phyloP scores from a whole-genome alignment of 169 alveolate genomes.

The Cryptosporidium felis region DNA sequence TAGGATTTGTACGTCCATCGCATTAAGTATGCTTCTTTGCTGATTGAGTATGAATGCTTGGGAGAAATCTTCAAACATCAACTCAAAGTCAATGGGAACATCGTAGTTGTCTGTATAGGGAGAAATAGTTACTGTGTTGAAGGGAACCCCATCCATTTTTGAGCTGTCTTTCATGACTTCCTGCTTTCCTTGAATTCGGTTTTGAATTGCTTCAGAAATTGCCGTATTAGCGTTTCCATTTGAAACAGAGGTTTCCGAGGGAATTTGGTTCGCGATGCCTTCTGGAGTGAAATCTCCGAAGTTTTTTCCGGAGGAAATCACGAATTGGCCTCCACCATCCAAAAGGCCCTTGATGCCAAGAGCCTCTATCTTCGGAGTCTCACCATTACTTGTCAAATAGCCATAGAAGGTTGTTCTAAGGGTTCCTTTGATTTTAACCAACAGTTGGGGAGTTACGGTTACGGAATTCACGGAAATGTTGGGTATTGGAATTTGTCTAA shows the following conservation, averaged over 20 bases:
- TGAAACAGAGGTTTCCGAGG: too few relatives aligned
- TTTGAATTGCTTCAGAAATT: too few relatives aligned
- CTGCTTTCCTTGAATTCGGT: too few relatives aligned
- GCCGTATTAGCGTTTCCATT: too few relatives aligned
- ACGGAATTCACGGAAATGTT: constrained; percentile 6
- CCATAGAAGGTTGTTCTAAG: constrained; percentile 59
- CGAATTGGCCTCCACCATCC: constrained; percentile 32
- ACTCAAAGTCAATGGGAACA: neutral
- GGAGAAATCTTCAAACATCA: neutral
- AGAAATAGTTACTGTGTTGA: constrained; percentile 26
- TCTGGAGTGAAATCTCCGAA: too few relatives aligned
- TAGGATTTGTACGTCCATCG: constrained; percentile 2
- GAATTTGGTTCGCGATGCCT: too few relatives aligned
- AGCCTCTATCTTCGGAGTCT: constrained; percentile 50
- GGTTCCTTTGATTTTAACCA: constrained; percentile 20
- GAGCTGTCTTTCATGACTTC: too few relatives aligned
- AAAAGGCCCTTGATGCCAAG: constrained; percentile 33
- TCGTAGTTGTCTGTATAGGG: constrained; percentile 54
- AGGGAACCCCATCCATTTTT: constrained; percentile 46
- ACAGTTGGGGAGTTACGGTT: constrained; percentile 1
- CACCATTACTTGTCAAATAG: constrained; percentile 33
- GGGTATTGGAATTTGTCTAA: constrained; percentile 58
- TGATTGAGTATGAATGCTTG: neutral
- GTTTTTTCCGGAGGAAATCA: constrained; percentile 13
- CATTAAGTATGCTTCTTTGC: neutral